phyloP scores from a whole-genome alignment of 2,329 filamentous ascomycete species.

The Capronia americana region DNA sequence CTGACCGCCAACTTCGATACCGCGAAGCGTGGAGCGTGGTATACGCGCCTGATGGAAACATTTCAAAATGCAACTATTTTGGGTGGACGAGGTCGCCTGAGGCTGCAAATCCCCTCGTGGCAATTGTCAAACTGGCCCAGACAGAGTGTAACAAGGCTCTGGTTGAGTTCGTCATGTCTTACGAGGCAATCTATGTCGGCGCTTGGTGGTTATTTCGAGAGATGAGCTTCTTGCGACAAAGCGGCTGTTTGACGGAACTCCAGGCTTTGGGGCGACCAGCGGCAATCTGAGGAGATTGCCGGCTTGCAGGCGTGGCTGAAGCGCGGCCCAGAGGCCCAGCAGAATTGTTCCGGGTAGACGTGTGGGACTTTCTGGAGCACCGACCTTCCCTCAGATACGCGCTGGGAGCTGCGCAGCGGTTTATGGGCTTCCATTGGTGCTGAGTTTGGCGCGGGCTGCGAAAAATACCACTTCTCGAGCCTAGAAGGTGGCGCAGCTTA shows the following conservation, averaged over 20 bases:
- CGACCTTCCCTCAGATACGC: constrained; percentile 25
- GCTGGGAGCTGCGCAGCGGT: constrained; percentile 20
- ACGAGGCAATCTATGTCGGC: constrained; percentile 37
- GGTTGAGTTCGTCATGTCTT: constrained; percentile 31
- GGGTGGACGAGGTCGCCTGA: constrained; percentile 19
- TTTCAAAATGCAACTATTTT: constrained; percentile 33
- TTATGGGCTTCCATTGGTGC: constrained; percentile 23
- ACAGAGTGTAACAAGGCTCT: constrained; percentile 28
- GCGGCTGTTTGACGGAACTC: constrained; percentile 28
- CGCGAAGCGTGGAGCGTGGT: constrained; percentile 33
- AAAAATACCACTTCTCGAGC: constrained; percentile 17
- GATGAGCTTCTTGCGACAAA: constrained; percentile 36
- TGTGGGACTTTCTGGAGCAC: constrained; percentile 2
- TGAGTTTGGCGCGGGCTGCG: constrained; percentile 22
- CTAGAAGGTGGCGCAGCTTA: constrained; percentile 22
- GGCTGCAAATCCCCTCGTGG: constrained; percentile 12
- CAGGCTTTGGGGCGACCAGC: constrained; percentile 12
- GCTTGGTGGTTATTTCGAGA: constrained; percentile 38
- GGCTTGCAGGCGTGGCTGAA: constrained; percentile 26
- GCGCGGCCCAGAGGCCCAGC: constrained; percentile 30
- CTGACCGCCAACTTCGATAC: constrained; percentile 27
- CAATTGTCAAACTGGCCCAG: constrained; percentile 22
- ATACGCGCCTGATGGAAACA: constrained; percentile 36
- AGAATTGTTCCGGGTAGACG: background rate
- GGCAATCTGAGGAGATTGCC: constrained; percentile 30